A percentile compares a stretch with the other conserved stretches of the same genome.
These are phyloP conservation scores for Grigorovia humatica DNA, from an alignment of 805 yeast species.

Conservation along the genomic window DNA sequence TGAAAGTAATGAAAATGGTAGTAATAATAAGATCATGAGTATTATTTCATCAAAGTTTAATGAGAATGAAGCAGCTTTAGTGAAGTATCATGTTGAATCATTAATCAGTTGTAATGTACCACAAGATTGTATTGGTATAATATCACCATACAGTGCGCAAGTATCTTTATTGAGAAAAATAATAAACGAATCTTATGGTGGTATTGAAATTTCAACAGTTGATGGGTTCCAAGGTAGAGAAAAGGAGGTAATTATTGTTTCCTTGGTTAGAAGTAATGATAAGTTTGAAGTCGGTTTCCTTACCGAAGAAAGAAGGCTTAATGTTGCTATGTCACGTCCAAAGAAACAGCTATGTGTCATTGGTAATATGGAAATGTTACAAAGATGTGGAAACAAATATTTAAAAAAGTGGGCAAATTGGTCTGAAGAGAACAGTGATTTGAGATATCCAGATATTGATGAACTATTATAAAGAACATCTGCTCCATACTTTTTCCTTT, in stretches of 20 bases:
- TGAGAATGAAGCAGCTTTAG: slow-evolving; percentile 64
- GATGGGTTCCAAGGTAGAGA: slow-evolving; percentile 98
- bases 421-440: slow-evolving; percentile 57
- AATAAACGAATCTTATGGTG: slow-evolving; percentile 31
- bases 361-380: slow-evolving; percentile 74
- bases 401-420: slow-evolving; percentile 57
- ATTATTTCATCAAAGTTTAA: slow-evolving; percentile 54
- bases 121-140: slow-evolving; percentile 61
- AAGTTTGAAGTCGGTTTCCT: slow-evolving; percentile 69
- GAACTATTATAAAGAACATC: slow-evolving; percentile 24
- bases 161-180: slow-evolving; percentile 48
- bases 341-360: slow-evolving; percentile 74
- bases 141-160: slow-evolving; percentile 87
- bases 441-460: slow-evolving; percentile 53
- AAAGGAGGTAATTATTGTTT: slow-evolving; percentile 72
- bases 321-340: slow-evolving; percentile 90
- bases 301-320: slow-evolving; percentile 65
- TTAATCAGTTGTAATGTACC: slow-evolving; percentile 45
- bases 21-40: slow-evolving; percentile 14
- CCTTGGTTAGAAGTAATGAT: slow-evolving; percentile 75
- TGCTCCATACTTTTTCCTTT: no score
- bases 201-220: slow-evolving; percentile 74
- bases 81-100: slow-evolving; percentile 42
- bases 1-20: slow-evolving; percentile 13
- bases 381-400: slow-evolving; percentile 33